Evolutionary conservation across 805 yeast genomes (phyloP), one percentile per base, ranked within the genome.

Genomic region (Kazachstania martiniae): DNA sequence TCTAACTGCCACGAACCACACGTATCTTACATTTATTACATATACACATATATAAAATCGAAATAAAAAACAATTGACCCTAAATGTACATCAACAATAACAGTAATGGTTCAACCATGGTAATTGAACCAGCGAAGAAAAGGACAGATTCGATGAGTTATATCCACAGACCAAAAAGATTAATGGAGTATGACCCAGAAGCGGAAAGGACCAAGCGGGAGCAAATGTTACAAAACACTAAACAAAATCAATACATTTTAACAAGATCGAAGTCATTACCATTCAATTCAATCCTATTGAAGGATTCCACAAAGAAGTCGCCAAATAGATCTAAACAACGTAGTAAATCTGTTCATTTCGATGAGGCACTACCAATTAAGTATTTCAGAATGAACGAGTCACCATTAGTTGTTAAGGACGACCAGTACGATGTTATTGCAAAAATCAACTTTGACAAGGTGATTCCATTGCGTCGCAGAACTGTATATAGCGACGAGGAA

Each of bases 291-390:
- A 30, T 22, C 12, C 28, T 15, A 25, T 28, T 12, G n/a, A n/a
- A n/a, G n/a, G n/a, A n/a, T n/a, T n/a, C n/a, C n/a, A 22, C 29
- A 35, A 17, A 22, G 29, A 24, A 27, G 8, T 18, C 21, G 12
- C 23, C 23, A 6, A 18, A 22, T 10, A 24, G 18, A 10, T 24
- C 24, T 30, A 15, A 23, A 12, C 21, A 12, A 18, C 28, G 28
- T 18, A 67, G 73, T 43, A 77, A 76, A 49, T 80, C 72, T 51
- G 95, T 85, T 6, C 95, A 84, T 62, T 85, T 85, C 51, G 86
- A 81, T 30, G 66, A 72, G 27, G 71, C 65, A 21, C 70, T 65
- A 14, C 83, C 81, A 42, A 78, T 84, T 17, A 68, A 79, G 36
- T 82, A 79, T 53, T 86, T 84, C 51, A 68, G 73, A 39, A 70